phyloP scores from a whole-genome alignment of 345 rosid species.

The Eucalyptus erythrocorys region DNA sequence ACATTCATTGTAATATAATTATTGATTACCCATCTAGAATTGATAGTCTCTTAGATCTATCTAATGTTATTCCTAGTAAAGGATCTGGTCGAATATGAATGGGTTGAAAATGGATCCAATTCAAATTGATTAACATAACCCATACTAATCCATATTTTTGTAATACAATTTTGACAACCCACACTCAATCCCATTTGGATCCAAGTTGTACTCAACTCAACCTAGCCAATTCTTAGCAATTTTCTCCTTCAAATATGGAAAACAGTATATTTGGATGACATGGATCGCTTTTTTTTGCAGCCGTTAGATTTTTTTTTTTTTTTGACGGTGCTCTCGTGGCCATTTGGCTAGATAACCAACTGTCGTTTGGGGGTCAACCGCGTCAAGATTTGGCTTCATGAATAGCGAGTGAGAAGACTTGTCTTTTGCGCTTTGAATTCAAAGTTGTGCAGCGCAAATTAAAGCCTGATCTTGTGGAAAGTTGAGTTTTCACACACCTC shows the following conservation, averaged over 20 bases:
- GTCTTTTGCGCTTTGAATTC: neutral
- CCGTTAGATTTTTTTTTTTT: neutral
- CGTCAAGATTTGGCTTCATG: neutral
- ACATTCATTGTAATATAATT: neutral
- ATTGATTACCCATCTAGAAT: neutral
- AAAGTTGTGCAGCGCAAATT: neutral
- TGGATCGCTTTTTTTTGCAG: neutral
- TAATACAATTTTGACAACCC: neutral
- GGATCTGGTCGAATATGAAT: neutral
- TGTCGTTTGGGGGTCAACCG: neutral
- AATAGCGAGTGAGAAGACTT: neutral
- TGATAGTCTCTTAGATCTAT: neutral
- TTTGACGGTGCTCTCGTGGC: neutral
- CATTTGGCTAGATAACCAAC: neutral
- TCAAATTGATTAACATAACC: too few relatives aligned
- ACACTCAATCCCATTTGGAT: neutral
- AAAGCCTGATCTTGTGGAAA: neutral
- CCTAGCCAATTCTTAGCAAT: neutral
- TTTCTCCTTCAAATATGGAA: neutral
- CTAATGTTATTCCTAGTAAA: neutral
- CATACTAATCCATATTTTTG: neutral
- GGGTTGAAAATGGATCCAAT: neutral
- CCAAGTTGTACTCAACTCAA: neutral
- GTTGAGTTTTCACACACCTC: neutral
- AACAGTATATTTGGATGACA: fast-evolving